phyloP scores from a whole-genome alignment of 2,329 filamentous ascomycete genomes.

The Mycosphaerella sp. region DNA sequence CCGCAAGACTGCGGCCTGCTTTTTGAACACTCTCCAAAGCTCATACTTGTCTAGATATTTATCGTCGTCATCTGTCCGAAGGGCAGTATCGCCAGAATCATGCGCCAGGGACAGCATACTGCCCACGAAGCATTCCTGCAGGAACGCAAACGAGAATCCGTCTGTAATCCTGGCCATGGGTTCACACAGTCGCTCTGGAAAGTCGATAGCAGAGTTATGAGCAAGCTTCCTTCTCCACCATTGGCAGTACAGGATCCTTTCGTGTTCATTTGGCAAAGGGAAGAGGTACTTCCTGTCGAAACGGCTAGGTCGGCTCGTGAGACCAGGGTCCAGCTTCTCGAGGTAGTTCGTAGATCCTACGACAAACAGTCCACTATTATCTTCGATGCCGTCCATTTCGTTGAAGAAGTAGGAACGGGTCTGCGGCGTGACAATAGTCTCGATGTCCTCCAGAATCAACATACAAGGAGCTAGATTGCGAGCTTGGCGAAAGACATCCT shows the following conservation, averaged over 20 bases:
- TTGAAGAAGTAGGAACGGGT: slow-evolving; percentile 66
- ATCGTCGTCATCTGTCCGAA: slow-evolving; percentile 20
- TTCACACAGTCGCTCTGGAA: slow-evolving; percentile 51
- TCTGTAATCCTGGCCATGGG: slow-evolving; percentile 57
- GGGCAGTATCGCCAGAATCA: slow-evolving; percentile 26
- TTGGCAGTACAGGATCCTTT: slow-evolving; percentile 55
- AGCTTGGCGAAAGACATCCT: slow-evolving; percentile 53
- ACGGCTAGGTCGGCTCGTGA: slow-evolving; percentile 54
- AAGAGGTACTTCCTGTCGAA: slow-evolving; percentile 65
- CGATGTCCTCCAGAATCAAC: slow-evolving; percentile 65
- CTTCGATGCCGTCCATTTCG: slow-evolving; percentile 61
- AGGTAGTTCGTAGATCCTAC: slow-evolving; percentile 42
- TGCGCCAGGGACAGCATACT: slow-evolving; percentile 53
- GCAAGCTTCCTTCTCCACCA: slow-evolving; percentile 58
- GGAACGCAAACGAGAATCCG: slow-evolving; percentile 62
- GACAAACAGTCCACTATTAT: slow-evolving; percentile 66
- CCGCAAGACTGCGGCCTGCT: slow-evolving; percentile 54
- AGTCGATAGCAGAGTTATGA: slow-evolving; percentile 52
- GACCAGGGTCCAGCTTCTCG: slow-evolving; percentile 60
- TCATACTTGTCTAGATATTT: slow-evolving; percentile 46
- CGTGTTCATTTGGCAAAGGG: slow-evolving; percentile 43
- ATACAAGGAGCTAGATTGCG: slow-evolving; percentile 60
- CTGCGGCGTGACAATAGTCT: slow-evolving; percentile 57
- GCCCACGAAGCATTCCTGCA: slow-evolving; percentile 63
- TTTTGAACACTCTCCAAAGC: slow-evolving; percentile 57